phyloP scores from a whole-genome alignment of 129 eudicot species.

The Ambrosia trifida region DNA sequence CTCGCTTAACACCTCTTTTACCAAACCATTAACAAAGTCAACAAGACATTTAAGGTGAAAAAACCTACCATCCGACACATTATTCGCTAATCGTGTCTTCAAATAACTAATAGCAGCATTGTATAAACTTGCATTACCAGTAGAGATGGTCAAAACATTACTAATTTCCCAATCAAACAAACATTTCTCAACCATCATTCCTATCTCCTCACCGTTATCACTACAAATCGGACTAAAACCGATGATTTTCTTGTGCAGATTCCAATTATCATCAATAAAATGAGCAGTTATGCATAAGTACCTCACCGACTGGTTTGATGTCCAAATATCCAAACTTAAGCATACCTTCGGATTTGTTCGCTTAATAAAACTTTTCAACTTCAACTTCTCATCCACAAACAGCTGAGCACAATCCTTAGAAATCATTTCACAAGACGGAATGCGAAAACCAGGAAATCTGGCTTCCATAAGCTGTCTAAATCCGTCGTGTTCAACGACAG shows the following conservation, averaged over 20 bases:
- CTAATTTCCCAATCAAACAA: slow-evolving; percentile 11
- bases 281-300: slow-evolving; percentile 23
- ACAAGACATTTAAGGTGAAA: slow-evolving; percentile 21
- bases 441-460: slow-evolving; percentile 1
- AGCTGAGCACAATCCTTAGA: neutral
- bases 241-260: slow-evolving; percentile 7
- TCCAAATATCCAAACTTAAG: slow-evolving; percentile 17
- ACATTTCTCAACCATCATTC: slow-evolving; percentile 13
- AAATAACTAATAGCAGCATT: slow-evolving; percentile 9
- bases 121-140: neutral
- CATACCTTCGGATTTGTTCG: slow-evolving; percentile 5
- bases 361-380: slow-evolving; percentile 8
- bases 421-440: neutral
- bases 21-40: slow-evolving; percentile 8
- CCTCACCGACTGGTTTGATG: neutral
- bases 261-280: slow-evolving; percentile 10
- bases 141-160: slow-evolving; percentile 11
- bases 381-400: slow-evolving; percentile 14
- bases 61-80: slow-evolving; percentile 11
- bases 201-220: slow-evolving; percentile 20
- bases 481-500: neutral
- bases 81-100: neutral
- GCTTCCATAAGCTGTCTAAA: slow-evolving; percentile 17
- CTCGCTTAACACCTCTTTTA: neutral
- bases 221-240: slow-evolving; percentile 1